Evolutionary conservation across 371 early-diverging fungal species (phyloP).

Genomic region (Globomyces sp.): DNA sequence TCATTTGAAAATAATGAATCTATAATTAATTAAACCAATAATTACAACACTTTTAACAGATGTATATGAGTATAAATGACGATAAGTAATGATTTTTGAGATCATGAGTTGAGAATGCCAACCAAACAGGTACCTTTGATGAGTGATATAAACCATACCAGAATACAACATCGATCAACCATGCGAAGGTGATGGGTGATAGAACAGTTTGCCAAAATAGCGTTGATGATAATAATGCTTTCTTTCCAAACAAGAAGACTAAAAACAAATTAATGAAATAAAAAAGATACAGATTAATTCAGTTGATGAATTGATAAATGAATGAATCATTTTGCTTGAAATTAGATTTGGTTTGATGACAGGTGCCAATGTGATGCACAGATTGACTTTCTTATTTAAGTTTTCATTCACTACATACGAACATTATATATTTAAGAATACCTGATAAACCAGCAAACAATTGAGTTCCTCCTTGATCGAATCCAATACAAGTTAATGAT

Average conservation of each 20-base stretch:
- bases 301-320: constrained; percentile 82
- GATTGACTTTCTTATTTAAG: constrained; percentile 79
- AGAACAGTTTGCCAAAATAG: constrained; percentile 83
- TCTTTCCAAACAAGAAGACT: constrained; percentile 84
- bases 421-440: too few species aligned
- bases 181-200: constrained; percentile 72
- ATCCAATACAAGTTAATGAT: constrained; percentile 88
- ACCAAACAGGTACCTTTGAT: constrained; percentile 65
- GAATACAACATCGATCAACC: constrained; percentile 70
- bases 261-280: too few species aligned
- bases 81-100: constrained; percentile 79
- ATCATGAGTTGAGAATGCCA: constrained; percentile 79
- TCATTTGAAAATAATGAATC: constrained; percentile 83
- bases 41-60: constrained; percentile 85
- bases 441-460: constrained; percentile 84
- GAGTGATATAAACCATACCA: constrained; percentile 22
- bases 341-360: constrained; percentile 78
- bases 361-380: constrained; percentile 91
- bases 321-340: constrained; percentile 73
- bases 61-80: constrained; percentile 85
- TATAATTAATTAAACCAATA: constrained; percentile 24
- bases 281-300: constrained; percentile 67
- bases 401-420: constrained; percentile 51
- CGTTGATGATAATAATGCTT: constrained; percentile 71
- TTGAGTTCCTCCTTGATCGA: constrained; percentile 93